Evolutionary conservation across 768 basidiomycete genomes (phyloP).

Genomic region (Phylloporus sp.): DNA sequence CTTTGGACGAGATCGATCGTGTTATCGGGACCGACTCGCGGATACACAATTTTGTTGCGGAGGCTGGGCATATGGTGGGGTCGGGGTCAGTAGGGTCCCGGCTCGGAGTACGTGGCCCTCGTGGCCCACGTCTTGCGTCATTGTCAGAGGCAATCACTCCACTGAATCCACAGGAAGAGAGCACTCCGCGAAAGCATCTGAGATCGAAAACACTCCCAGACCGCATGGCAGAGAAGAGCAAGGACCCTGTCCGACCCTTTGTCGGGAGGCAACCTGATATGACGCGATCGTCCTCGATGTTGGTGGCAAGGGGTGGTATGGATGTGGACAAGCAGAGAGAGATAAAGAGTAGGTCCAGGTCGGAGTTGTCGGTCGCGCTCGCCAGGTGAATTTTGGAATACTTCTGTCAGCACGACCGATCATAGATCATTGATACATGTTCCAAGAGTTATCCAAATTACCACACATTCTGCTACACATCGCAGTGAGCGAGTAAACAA

Average conservation of each 20-base stretch:
- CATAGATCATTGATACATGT: background rate
- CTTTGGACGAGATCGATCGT: constrained; percentile 29
- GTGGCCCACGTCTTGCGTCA: constrained; percentile 16
- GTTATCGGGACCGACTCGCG: constrained; percentile 20
- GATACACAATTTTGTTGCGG: constrained; percentile 26
- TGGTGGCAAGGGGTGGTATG: constrained; percentile 7
- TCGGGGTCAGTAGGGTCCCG: constrained; percentile 16
- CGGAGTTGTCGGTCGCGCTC: constrained; percentile 10
- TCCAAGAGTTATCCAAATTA: constrained; percentile 1
- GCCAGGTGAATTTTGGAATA: background rate
- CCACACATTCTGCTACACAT: constrained; percentile 11
- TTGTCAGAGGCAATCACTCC: constrained; percentile 10
- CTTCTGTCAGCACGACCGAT: background rate
- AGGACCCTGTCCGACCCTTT: constrained; percentile 22
- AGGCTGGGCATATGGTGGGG: constrained; percentile 9
- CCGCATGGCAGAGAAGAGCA: constrained; percentile 41
- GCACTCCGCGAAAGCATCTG: constrained; percentile 20
- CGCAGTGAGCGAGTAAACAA: background rate
- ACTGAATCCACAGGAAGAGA: constrained; percentile 17
- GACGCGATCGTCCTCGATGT: constrained; percentile 16
- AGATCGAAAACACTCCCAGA: constrained; percentile 35
- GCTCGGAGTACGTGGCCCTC: constrained; percentile 19
- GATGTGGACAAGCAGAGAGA: background rate
- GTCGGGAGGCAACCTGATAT: constrained; percentile 20
- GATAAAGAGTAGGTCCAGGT: constrained; percentile 17